phyloP scores from a whole-genome alignment of 805 yeast species.

The Ogataea paradorogensis region DNA sequence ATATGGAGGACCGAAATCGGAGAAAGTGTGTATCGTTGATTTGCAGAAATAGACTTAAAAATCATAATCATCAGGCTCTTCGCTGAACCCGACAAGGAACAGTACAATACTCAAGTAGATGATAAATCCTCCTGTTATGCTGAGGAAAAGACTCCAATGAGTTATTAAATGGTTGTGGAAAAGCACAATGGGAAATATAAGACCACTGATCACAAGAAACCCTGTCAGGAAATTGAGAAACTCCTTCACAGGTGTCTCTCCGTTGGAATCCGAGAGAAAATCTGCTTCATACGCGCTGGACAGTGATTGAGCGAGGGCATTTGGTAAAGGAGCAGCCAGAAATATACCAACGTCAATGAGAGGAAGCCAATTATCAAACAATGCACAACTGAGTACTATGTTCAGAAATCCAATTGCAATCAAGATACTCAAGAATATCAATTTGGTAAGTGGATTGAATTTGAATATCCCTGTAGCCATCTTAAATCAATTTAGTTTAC shows the following conservation, averaged over 20 bases:
- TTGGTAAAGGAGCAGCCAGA: constrained; percentile 37
- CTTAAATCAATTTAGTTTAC: not conserved
- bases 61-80: constrained; percentile 39
- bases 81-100: constrained; percentile 74
- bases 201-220: constrained; percentile 33
- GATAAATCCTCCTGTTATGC: constrained; percentile 78
- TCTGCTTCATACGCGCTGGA: constrained; percentile 29
- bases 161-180: constrained; percentile 30
- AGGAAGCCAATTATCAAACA: constrained; percentile 89
- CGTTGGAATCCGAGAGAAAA: constrained; percentile 28
- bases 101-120: constrained; percentile 80
- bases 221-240: constrained; percentile 34
- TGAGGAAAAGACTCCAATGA: constrained; percentile 46
- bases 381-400: constrained; percentile 82
- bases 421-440: constrained; percentile 68
- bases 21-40: constrained; percentile 64
- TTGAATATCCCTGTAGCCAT: constrained; percentile 14
- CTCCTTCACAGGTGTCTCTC: constrained; percentile 25
- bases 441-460: constrained; percentile 63
- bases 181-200: constrained; percentile 32
- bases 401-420: constrained; percentile 87
- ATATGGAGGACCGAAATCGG: constrained; percentile 78
- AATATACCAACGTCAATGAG: constrained; percentile 52
- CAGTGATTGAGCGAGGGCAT: constrained; percentile 27
- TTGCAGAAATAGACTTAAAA: constrained; percentile 47